These are phyloP conservation scores for Phaeosphaeria sp. DNA, from an alignment of 2,329 filamentous ascomycete species.

Conservation along the genomic window DNA sequence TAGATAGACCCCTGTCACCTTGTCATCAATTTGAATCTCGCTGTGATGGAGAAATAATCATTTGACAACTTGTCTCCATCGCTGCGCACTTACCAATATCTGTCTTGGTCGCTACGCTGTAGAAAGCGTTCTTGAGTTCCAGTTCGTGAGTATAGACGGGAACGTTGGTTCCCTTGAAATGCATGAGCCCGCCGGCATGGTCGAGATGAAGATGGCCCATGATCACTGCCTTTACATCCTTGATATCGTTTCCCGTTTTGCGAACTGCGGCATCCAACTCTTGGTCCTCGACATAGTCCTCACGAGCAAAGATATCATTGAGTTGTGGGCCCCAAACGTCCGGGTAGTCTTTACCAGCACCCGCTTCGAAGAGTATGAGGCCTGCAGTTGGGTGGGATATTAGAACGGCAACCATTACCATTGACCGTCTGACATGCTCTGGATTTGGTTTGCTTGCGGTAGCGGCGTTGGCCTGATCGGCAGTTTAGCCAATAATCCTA, in stretches of 20 bases:
- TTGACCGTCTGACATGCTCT: constrained; percentile 26
- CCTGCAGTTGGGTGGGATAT: constrained; percentile 43
- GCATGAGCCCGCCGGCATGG: constrained; percentile 46
- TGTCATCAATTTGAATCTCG: too few species aligned
- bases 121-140: constrained; percentile 48
- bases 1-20: too few species aligned
- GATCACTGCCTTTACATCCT: constrained; percentile 45
- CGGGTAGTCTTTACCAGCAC: constrained; percentile 39
- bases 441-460: constrained; percentile 19
- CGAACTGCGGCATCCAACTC: constrained; percentile 30
- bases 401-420: constrained; percentile 34
- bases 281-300: constrained; percentile 27
- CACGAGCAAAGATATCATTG: constrained; percentile 41
- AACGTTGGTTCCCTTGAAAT: constrained; percentile 43
- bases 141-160: constrained; percentile 48
- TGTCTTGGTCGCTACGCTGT: constrained; percentile 43
- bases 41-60: too few species aligned
- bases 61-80: background rate
- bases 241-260: constrained; percentile 42
- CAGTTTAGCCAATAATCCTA: constrained; percentile 14
- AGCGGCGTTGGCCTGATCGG: constrained; percentile 1
- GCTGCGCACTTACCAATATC: constrained; percentile 29
- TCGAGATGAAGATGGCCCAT: constrained; percentile 49
- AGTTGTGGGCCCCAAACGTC: constrained; percentile 35
- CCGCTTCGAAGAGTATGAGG: constrained; percentile 47